Base-by-base conservation (phyloP, 768 basidiomycete genomes). In the Piloderma croceum region DNA sequence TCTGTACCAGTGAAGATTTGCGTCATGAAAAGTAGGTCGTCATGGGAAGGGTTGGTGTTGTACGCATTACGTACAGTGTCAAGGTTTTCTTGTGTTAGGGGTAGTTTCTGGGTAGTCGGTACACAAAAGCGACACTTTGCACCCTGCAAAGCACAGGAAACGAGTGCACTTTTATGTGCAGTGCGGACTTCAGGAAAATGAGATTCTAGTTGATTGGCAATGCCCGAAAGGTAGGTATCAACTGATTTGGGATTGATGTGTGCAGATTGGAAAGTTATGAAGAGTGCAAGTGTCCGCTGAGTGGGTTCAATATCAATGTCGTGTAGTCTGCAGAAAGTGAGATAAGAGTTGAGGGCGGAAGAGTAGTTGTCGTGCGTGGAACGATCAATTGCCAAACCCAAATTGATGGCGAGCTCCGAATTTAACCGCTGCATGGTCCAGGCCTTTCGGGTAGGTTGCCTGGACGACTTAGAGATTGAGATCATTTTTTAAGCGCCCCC, bases 241-340 rank as follows among this genome's bases (percentile, higher is more conserved):
- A 69, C 61, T 0, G 65, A 66, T 9, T 42, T 24, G 0, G 68
- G 66, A 24, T 61, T 49, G 34, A 71, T 68, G 42, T 65, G 59
- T 21, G 51, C 46, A 3, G 42, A 61, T 57, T 64, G 65, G 47
- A 49, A 70, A 1, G 59, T 56, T 3, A 53, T 48, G 43, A 45
- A 72, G 18, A 63, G 59, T 7, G 53, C 55, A 3, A 73, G 48
- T 0, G 67, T 68, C 34, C 69, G 59, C 2, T 46, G 39, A 1
- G 65, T 68, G 0, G 69, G 71, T 1, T 65, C 52, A 11, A 65
- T 21, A 5, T 64, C 54, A 11, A 68, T 46, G 3, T 54, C 5
- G 39, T 72, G 68, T 0, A 44, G 1, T 1, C 42, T 22, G 27
- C 56, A 53, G 46, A 72, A 71, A 0, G 52, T 46, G 7, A 69